Base-by-base conservation (phyloP, 139 green algal genomes). In the Chloropicon primus region DNA sequence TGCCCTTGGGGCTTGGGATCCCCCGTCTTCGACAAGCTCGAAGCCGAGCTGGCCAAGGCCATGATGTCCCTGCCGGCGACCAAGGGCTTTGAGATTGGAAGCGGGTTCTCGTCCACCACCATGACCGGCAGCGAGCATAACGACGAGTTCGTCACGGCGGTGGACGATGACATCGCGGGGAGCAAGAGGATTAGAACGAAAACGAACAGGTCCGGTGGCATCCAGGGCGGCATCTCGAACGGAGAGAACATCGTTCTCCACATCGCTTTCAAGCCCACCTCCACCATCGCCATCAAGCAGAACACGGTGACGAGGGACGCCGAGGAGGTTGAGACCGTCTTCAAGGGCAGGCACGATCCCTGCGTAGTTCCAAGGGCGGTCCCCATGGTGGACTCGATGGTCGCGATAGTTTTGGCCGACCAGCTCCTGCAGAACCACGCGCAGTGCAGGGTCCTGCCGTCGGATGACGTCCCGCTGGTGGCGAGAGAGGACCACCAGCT, bases 261-360 rank as follows among this genome's bases (percentile, higher is more conserved):
- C n/a, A 77, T 99, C 23, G 94, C 93, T 17, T 99, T 99, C 90
- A 99, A 99, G 86, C 95, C 95, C 54, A 99, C 95, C 1, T 94
- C 89, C 29, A 99, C 95, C 26, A 99, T 99, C 76, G 85, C 86
- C 72, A 81, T 86, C 62, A 87, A 86, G 82, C 93, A 97, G 86
- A 83, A 89, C n/a, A 97, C 93, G 2, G 83, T 89, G 25, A 89
- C 84, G 2, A 74, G 85, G 2, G 82, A 84, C 26, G 75, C 77
- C 1, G 54, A 90, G 62, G 93, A 97, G 74, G 88, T 89, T 23
- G 89, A 97, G 82, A 87, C 98, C 80, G 81, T 88, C n/a, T 94
- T 94, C 22, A 85, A 89, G 0, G 94, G 94, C 1, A 85, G 95
- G 1, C 95, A 99, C 81, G 95, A 99, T 80, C 91, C 95, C 0